A percentile compares a stretch with the other conserved stretches of the same genome.
Evolutionary conservation across 768 basidiomycete species (phyloP).

Genomic region (Coprinopsis strossmayeri): DNA sequence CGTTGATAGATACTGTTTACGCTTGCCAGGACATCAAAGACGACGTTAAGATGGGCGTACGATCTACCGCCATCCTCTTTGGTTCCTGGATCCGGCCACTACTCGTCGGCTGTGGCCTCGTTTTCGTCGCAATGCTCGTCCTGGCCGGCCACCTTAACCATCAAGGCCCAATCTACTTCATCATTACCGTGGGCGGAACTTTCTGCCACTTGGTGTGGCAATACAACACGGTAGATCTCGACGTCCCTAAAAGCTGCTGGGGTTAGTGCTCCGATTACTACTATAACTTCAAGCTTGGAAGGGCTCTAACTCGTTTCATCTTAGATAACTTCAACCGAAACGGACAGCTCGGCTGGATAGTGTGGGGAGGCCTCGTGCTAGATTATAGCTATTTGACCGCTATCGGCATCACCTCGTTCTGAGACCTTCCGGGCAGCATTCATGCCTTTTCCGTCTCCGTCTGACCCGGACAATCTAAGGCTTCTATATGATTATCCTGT

Average conservation of each 20-base stretch:
- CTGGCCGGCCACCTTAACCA: slow-evolving; percentile 46
- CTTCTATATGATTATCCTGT: no score
- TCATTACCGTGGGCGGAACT: slow-evolving; percentile 39
- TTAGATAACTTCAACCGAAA: slow-evolving; percentile 42
- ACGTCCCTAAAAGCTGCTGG: slow-evolving; percentile 41
- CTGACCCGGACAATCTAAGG: not conserved
- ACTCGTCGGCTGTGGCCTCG: slow-evolving; percentile 42
- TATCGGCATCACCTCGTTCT: not conserved
- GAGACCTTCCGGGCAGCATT: not conserved
- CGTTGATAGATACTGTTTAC: slow-evolving; percentile 53
- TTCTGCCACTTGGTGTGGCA: slow-evolving; percentile 41
- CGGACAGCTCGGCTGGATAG: slow-evolving; percentile 38
- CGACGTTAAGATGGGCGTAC: slow-evolving; percentile 66
- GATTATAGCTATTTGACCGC: slow-evolving; percentile 31
- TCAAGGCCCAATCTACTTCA: slow-evolving; percentile 43
- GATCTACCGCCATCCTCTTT: slow-evolving; percentile 72
- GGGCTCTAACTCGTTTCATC: not conserved
- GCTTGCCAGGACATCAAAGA: slow-evolving; percentile 76
- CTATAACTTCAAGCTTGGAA: not conserved
- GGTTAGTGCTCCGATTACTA: slow-evolving; percentile 20
- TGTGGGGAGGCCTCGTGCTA: slow-evolving; percentile 37
- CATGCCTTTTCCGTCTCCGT: not conserved
- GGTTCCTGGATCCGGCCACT: slow-evolving; percentile 53
- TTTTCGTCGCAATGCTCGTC: slow-evolving; percentile 47
- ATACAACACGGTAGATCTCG: slow-evolving; percentile 35